These are phyloP conservation scores for Hypoxylon lienhwacheense DNA, from an alignment of 495 filamentous ascomycete genomes.

Conservation along the genomic window DNA sequence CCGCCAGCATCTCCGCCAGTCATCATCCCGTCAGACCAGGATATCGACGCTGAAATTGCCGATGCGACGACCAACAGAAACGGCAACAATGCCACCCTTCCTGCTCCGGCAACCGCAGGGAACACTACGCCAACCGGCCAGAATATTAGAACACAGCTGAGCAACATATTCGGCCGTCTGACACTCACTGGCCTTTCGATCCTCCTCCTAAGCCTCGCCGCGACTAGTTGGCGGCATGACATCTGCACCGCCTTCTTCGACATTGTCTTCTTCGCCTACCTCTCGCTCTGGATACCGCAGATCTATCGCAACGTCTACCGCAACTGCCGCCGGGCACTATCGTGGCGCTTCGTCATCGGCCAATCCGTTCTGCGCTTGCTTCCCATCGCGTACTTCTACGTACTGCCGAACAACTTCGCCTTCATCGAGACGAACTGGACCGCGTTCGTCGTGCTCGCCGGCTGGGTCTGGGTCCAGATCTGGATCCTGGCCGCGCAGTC, in stretches of 20 bases:
- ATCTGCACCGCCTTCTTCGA: slow-evolving; percentile 72
- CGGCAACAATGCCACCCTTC: slow-evolving; percentile 31
- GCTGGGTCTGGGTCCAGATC: slow-evolving; percentile 93
- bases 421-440: slow-evolving; percentile 71
- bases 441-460: slow-evolving; percentile 62
- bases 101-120: slow-evolving; percentile 39
- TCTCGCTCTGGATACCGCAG: slow-evolving; percentile 91
- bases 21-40: slow-evolving; percentile 84
- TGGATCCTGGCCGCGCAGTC: slow-evolving; percentile 76
- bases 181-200: slow-evolving; percentile 69
- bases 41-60: slow-evolving; percentile 62
- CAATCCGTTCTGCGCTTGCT: slow-evolving; percentile 74
- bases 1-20: slow-evolving; percentile 56
- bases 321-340: slow-evolving; percentile 84
- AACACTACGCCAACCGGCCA: slow-evolving; percentile 39
- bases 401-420: slow-evolving; percentile 71
- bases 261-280: slow-evolving; percentile 66
- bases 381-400: slow-evolving; percentile 83
- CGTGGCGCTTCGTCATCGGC: slow-evolving; percentile 85
- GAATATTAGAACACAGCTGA: slow-evolving; percentile 53
- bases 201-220: slow-evolving; percentile 74
- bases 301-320: slow-evolving; percentile 87
- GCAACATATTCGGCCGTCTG: slow-evolving; percentile 77
- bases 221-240: slow-evolving; percentile 71
- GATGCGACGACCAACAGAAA: slow-evolving; percentile 45